phyloP scores from a whole-genome alignment of 805 yeast species.

The Hanseniaspora lachancei region DNA sequence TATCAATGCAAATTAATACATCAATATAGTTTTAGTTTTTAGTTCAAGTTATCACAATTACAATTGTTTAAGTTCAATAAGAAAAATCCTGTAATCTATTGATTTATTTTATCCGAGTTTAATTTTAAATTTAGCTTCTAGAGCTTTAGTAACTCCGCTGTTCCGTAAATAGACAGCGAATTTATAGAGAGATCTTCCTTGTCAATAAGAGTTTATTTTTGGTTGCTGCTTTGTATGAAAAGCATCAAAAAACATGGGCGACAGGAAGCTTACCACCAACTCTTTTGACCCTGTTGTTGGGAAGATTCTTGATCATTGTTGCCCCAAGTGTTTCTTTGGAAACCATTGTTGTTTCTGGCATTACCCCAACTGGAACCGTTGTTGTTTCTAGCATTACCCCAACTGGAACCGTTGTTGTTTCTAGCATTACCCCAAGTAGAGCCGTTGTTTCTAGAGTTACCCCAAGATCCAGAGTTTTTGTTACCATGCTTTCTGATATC shows the following conservation, averaged over 20 bases:
- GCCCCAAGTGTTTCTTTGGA: slow-evolving; percentile 23
- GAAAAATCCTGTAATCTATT: background rate
- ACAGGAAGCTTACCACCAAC: slow-evolving; percentile 11
- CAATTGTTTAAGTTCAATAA: background rate
- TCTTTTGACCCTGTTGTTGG: slow-evolving; percentile 12
- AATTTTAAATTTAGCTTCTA: background rate
- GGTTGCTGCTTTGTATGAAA: no score
- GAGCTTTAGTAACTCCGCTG: no score
- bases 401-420: slow-evolving; percentile 28
- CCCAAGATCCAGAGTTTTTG: slow-evolving; percentile 12
- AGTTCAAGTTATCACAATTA: background rate
- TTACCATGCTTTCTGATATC: slow-evolving; percentile 37
- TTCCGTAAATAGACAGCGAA: no score
- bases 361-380: slow-evolving; percentile 15
- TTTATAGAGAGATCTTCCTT: no score
- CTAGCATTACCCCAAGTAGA: slow-evolving; percentile 26
- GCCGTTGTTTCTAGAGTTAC: slow-evolving; percentile 17
- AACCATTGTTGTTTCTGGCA: slow-evolving; percentile 22
- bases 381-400: slow-evolving; percentile 23
- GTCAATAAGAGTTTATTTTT: no score
- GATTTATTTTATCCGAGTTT: slow-evolving; percentile 3
- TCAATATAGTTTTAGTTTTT: background rate
- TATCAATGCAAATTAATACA: background rate
- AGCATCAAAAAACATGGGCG: no score
- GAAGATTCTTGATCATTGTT: slow-evolving; percentile 24